These are phyloP conservation scores for Leishmania martiniquensis DNA, from an alignment of 208 protist genomes.

Conservation along the genomic window DNA sequence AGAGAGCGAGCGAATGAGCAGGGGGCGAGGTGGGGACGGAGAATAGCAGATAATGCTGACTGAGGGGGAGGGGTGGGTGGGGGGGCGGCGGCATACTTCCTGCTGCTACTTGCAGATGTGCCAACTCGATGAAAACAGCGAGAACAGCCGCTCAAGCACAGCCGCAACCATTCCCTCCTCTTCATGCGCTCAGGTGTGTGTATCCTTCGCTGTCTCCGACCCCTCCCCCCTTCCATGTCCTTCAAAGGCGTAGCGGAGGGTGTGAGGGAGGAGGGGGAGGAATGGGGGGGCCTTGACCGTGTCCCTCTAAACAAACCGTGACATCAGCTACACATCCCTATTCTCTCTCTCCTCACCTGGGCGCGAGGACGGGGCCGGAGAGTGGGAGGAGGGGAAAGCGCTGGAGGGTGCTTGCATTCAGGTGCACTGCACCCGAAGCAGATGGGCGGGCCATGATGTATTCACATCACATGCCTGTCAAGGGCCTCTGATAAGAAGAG, in stretches of 20 bases:
- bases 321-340: background rate
- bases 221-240: too few species aligned
- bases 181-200: background rate
- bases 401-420: too few species aligned
- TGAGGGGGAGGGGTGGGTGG: background rate
- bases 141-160: conserved; percentile 1
- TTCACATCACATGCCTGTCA: background rate
- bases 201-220: too few species aligned
- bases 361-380: background rate
- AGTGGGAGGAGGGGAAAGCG: background rate
- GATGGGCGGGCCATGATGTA: background rate
- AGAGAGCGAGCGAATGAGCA: background rate
- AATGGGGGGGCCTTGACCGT: background rate
- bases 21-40: background rate
- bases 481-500: background rate
- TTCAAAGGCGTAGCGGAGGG: background rate
- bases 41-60: background rate
- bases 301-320: background rate
- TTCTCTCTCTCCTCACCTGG: background rate
- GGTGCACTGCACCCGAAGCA: background rate
- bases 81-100: background rate
- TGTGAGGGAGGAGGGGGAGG: background rate
- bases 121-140: background rate
- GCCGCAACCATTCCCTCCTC: background rate
- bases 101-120: background rate